Percentiles rank a stretch among this genome's conserved stretches.
These are phyloP conservation scores for Podila verticillata DNA, from an alignment of 192 early-diverging fungal species.

Conservation along the genomic window DNA sequence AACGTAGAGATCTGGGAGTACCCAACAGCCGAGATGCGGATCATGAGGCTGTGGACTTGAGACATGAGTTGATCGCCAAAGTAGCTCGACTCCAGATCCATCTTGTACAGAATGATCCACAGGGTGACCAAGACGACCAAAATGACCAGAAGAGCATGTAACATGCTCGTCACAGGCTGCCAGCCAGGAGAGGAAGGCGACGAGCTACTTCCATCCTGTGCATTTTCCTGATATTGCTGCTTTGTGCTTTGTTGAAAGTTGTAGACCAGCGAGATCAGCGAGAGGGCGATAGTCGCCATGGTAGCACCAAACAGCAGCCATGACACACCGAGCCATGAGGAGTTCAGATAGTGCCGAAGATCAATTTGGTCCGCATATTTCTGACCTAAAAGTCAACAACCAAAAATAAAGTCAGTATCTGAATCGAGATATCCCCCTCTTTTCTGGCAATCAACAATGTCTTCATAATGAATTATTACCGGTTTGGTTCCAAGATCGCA, in stretches of 20 bases:
- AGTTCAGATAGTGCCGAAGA: slow-evolving; percentile 51
- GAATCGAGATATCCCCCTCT: not conserved
- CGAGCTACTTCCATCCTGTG: not conserved
- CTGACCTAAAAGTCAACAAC: slow-evolving; percentile 33
- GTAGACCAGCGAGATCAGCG: slow-evolving; percentile 5
- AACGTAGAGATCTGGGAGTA: not conserved
- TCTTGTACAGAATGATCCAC: slow-evolving; percentile 47
- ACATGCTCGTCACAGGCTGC: slow-evolving; percentile 2
- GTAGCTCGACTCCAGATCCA: slow-evolving; percentile 30
- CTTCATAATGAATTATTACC: slow-evolving; percentile 17
- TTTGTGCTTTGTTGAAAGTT: not conserved
- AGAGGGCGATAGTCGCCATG: slow-evolving; percentile 2
- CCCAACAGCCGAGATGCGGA: slow-evolving; percentile 24
- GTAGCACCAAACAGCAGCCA: slow-evolving; percentile 47
- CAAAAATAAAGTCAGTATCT: no score
- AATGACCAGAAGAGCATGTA: slow-evolving; percentile 14
- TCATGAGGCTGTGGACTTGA: slow-evolving; percentile 15
- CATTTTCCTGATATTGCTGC: not conserved
- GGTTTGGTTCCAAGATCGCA: slow-evolving; percentile 59
- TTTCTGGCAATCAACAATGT: not conserved
- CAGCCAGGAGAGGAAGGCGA: slow-evolving; percentile 1
- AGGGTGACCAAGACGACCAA: slow-evolving; percentile 10
- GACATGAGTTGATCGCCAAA: slow-evolving; percentile 27
- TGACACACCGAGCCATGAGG: slow-evolving; percentile 18
- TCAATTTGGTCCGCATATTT: slow-evolving; percentile 61